Percentiles rank a stretch among this genome's conserved stretches.
Evolutionary conservation across 2,329 filamentous ascomycete species (phyloP).

Genomic region (Alternaria dauci): DNA sequence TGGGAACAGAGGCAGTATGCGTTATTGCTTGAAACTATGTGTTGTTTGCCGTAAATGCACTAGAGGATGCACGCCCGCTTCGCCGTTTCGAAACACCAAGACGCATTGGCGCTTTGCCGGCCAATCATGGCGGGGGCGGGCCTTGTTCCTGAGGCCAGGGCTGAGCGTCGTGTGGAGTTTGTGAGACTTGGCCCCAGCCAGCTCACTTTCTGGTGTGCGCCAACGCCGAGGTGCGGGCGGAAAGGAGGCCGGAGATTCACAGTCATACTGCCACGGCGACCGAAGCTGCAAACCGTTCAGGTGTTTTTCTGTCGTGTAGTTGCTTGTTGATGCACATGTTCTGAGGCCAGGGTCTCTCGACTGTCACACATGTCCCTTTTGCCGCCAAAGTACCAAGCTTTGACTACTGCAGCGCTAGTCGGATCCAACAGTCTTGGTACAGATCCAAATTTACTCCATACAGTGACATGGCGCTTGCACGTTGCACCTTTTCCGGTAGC

Average conservation of each 20-base stretch:
- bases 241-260: neutral
- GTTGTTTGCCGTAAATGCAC: constrained; percentile 20
- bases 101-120: constrained; percentile 19
- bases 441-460: constrained; percentile 34
- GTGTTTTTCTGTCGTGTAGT: constrained; percentile 1
- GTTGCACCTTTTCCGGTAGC: constrained; percentile 10
- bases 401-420: constrained; percentile 24
- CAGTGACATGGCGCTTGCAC: constrained; percentile 12
- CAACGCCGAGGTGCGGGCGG: neutral
- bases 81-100: constrained; percentile 36
- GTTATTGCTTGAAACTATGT: constrained; percentile 21
- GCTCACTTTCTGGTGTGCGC: constrained; percentile 4
- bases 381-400: constrained; percentile 28
- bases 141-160: constrained; percentile 16
- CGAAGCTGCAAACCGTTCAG: neutral
- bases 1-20: neutral
- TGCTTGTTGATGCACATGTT: neutral
- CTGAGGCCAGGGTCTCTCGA: neutral
- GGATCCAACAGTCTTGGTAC: constrained; percentile 9
- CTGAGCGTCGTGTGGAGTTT: constrained; percentile 8
- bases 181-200: constrained; percentile 20
- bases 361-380: constrained; percentile 2
- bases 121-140: constrained; percentile 27
- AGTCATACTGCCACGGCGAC: neutral
- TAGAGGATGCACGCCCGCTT: constrained; percentile 5